Conservation (phyloP, 495 filamentous ascomycete genomes). For the Clavariopsis aquatica region DNA sequence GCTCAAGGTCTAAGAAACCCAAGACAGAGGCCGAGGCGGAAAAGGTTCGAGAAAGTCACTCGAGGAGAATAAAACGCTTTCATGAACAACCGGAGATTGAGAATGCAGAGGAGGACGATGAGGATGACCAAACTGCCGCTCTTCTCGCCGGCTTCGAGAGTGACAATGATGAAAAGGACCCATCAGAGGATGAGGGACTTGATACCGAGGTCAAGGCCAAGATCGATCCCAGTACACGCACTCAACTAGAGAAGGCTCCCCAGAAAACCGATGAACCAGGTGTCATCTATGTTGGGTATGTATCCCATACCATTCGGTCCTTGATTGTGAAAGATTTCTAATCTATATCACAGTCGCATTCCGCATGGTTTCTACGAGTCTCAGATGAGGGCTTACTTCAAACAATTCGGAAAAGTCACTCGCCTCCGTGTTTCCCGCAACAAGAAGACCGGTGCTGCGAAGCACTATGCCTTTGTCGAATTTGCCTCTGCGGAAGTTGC, state of each 20-base stretch:
- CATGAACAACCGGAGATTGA: slow-evolving; percentile 25
- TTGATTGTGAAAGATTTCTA: slow-evolving; percentile 31
- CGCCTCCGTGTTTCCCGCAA: slow-evolving; percentile 87
- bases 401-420: slow-evolving; percentile 87
- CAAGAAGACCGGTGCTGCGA: slow-evolving; percentile 79
- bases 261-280: slow-evolving; percentile 60
- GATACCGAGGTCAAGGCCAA: slow-evolving; percentile 56
- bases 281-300: slow-evolving; percentile 78
- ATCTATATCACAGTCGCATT: slow-evolving; percentile 59
- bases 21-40: slow-evolving; percentile 31
- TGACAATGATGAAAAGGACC: slow-evolving; percentile 56
- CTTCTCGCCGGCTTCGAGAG: slow-evolving; percentile 80
- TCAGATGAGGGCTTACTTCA: slow-evolving; percentile 90
- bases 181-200: slow-evolving; percentile 59
- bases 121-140: slow-evolving; percentile 64
- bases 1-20: slow-evolving; percentile 21
- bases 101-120: slow-evolving; percentile 19
- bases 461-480: slow-evolving; percentile 92
- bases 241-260: slow-evolving; percentile 58
- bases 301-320: neutral
- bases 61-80: slow-evolving; percentile 19
- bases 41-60: slow-evolving; percentile 36
- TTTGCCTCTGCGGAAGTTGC: slow-evolving; percentile 78
- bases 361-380: slow-evolving; percentile 96
- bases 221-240: slow-evolving; percentile 58